Evolutionary conservation across 495 filamentous ascomycete genomes (phyloP).

Genomic region (Penicillium paradoxum): DNA sequence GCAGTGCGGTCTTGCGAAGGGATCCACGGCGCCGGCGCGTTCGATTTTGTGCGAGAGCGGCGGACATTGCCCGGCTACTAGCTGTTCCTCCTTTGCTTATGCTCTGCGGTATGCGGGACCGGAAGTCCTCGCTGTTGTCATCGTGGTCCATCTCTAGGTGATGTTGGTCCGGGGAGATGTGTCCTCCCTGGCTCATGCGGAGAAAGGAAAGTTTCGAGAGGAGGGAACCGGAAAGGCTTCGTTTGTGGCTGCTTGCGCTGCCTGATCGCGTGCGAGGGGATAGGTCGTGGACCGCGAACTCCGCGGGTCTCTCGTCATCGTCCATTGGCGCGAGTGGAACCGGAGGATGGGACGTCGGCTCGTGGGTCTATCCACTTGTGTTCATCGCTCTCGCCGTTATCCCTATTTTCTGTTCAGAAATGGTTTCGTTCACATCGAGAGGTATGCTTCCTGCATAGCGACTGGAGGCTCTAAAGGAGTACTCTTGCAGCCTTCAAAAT

Average conservation of each 20-base stretch:
- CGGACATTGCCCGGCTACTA: constrained; percentile 50
- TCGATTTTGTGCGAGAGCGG: constrained; percentile 55
- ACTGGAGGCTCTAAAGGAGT: too few relatives aligned
- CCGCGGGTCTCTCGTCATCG: constrained; percentile 1
- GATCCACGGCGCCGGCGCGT: constrained; percentile 74
- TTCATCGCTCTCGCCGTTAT: neutral
- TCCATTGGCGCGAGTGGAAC: constrained; percentile 34
- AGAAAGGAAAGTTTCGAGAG: constrained; percentile 50
- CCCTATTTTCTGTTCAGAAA: neutral
- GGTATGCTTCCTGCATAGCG: neutral
- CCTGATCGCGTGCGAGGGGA: constrained; percentile 32
- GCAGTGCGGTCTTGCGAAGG: constrained; percentile 70
- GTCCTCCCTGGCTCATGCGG: constrained; percentile 43
- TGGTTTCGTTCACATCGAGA: neutral
- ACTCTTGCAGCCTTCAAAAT: constrained; percentile 6
- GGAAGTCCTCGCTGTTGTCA: constrained; percentile 29
- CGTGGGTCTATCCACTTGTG: constrained; percentile 16
- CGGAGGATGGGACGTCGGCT: constrained; percentile 19
- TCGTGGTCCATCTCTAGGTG: constrained; percentile 37
- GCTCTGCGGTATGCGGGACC: constrained; percentile 22
- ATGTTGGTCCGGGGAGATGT: constrained; percentile 32
- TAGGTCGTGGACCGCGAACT: constrained; percentile 23
- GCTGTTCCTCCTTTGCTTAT: constrained; percentile 8
- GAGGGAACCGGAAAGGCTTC: constrained; percentile 62
- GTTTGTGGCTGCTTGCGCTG: constrained; percentile 52